A percentile compares a stretch with the other conserved stretches of the same genome.
phyloP scores from a whole-genome alignment of 2,329 filamentous ascomycete genomes.

The Paraphaeosphaeria sporulosa region DNA sequence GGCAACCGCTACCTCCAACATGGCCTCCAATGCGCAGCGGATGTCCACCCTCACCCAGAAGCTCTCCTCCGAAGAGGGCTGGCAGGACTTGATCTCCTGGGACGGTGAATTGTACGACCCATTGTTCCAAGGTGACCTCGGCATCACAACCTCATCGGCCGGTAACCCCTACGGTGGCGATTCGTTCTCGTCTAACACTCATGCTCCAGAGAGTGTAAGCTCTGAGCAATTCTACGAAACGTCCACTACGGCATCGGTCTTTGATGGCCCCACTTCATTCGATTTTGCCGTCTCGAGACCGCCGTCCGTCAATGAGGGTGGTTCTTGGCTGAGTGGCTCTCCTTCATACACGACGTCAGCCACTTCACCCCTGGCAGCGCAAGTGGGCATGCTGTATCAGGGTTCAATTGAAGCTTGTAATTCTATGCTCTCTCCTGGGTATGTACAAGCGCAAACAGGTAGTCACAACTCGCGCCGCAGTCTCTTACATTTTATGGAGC shows the following conservation, averaged over 20 bases:
- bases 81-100: conserved; percentile 41
- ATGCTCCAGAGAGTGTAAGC: conserved; percentile 29
- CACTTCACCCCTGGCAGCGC: conserved; percentile 35
- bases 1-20: conserved; percentile 1
- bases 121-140: conserved; percentile 32
- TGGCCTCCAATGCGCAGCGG: conserved; percentile 17
- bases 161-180: conserved; percentile 1
- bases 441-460: not conserved
- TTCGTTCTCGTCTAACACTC: conserved; percentile 23
- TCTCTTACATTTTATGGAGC: not conserved
- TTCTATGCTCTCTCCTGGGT: conserved; percentile 25
- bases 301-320: conserved; percentile 34
- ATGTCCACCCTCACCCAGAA: conserved; percentile 30
- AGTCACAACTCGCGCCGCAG: not conserved
- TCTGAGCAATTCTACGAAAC: conserved; percentile 31
- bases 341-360: conserved; percentile 36
- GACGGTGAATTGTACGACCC: conserved; percentile 37
- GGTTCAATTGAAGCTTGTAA: conserved; percentile 38
- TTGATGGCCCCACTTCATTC: conserved; percentile 34
- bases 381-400: conserved; percentile 26
- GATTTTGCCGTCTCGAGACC: conserved; percentile 39
- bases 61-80: conserved; percentile 30
- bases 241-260: conserved; percentile 35
- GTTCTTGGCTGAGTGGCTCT: conserved; percentile 30
- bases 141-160: conserved; percentile 19